Evolutionary conservation across 345 rosid species (phyloP), one percentile per base, ranked within the genome.

Genomic region (Turritis glabra): DNA sequence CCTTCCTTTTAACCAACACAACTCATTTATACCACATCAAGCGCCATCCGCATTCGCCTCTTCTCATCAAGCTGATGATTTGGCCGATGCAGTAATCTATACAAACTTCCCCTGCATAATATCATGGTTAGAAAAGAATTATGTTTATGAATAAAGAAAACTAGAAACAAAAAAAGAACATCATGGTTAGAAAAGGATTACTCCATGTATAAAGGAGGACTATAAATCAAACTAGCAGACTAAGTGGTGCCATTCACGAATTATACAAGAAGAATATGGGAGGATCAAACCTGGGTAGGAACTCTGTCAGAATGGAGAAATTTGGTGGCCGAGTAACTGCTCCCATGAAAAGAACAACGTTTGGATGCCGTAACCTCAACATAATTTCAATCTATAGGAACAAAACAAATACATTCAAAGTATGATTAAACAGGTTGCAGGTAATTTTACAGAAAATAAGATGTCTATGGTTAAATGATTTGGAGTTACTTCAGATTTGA

Each of bases 301-400:
- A 95, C 85, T 95, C 99, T n/a, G 97, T 95, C 83, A 95, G 74
- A 79, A 95, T 95, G 12, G 99, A 95, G 80, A 95, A 82, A 81
- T 95, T 86, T 32, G 97, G 99, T 5, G 90, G 77, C 35, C 89
- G 89, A 56, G 97, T 89, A 75, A 95, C 97, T 26, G 99, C 97
- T 81, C 97, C 99, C 99, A 95, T 92, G 86, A 95, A 95, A 70
- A 92, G 97, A 76, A 95, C 99, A 70, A 95, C 97, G 51, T 95
- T 95, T 26, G 99, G 99, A 79, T 95, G 99, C 73, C 99, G 87
- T 82, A 95, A 78, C 74, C 97, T 82, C 79, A 88, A 80, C 99
- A 95, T 95, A 80, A 95, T 88, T 82, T 90, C 97, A 85, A 84
- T 88, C 97, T 92, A 85, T 74, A 56, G 12, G 69, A 64, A 69